phyloP scores from a whole-genome alignment of 164 flowering plant genomes.

The Piper betle region DNA sequence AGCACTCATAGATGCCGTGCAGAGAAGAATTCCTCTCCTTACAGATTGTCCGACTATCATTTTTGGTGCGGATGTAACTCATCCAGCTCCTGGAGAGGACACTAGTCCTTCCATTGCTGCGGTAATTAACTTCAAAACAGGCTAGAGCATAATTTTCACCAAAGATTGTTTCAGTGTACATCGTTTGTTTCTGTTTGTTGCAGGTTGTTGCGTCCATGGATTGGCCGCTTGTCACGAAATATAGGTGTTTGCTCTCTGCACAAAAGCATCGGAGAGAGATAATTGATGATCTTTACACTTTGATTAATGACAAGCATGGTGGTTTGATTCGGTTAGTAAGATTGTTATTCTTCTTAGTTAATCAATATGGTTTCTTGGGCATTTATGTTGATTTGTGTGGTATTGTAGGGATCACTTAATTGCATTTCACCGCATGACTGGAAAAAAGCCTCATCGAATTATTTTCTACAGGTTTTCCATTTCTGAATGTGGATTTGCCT shows the following conservation, averaged over 20 bases:
- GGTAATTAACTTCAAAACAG: conserved; percentile 12
- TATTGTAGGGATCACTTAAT: conserved; percentile 47
- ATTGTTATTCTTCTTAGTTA: neutral
- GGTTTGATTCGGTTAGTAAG: conserved; percentile 61
- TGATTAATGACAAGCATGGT: conserved; percentile 24
- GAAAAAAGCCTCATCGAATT: conserved; percentile 47
- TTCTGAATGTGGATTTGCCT: neutral
- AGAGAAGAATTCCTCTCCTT: conserved; percentile 20
- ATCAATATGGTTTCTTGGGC: neutral
- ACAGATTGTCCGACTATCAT: conserved; percentile 38
- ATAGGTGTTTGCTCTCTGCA: conserved; percentile 16
- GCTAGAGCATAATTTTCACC: too few relatives aligned
- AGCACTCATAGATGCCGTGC: conserved; percentile 30
- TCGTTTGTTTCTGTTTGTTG: neutral
- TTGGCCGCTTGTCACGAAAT: conserved; percentile 26
- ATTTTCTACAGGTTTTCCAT: conserved; percentile 60
- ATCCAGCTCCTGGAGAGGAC: conserved; percentile 48
- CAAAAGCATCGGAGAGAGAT: conserved; percentile 48
- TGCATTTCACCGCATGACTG: conserved; percentile 39
- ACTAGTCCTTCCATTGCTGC: conserved; percentile 58
- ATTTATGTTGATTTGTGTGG: neutral
- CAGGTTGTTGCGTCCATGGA: conserved; percentile 33
- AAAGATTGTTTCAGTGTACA: neutral
- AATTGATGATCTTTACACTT: conserved; percentile 52
- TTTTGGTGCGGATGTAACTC: conserved; percentile 62